phyloP scores from a whole-genome alignment of 139 green algal species.

The Gonium pectorale region DNA sequence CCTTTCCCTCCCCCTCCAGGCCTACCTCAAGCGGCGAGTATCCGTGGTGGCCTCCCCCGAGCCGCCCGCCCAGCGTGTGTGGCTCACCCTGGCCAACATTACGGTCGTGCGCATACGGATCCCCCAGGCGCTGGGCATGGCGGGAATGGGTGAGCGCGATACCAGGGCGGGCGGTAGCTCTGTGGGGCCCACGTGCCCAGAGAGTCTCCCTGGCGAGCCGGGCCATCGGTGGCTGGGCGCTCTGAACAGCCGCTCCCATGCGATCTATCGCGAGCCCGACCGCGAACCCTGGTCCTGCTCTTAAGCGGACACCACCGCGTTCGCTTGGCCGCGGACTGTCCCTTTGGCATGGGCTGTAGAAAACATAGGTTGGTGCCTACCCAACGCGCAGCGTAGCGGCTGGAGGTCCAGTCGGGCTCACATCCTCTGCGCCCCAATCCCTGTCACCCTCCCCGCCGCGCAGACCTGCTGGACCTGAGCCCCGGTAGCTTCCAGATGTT shows the following conservation, averaged over 20 bases:
- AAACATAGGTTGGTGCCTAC: too few species aligned
- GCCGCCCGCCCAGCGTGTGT: too few species aligned
- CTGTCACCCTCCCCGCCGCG: neutral
- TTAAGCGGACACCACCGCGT: neutral
- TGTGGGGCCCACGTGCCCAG: too few species aligned
- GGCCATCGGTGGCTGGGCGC: too few species aligned
- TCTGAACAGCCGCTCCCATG: neutral
- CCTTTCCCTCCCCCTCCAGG: neutral
- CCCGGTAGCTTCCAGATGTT: neutral
- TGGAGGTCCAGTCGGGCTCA: neutral
- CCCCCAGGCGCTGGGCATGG: neutral
- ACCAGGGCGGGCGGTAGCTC: neutral
- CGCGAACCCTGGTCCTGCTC: neutral
- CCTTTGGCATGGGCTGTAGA: too few species aligned
- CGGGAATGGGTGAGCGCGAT: neutral
- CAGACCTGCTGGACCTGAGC: neutral
- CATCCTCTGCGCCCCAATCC: neutral
- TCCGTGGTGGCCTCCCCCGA: neutral
- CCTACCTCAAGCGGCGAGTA: neutral
- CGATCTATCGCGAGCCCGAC: neutral
- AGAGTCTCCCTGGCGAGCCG: too few species aligned
- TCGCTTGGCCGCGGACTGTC: neutral
- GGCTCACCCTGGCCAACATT: neutral
- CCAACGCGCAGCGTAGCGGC: too few species aligned
- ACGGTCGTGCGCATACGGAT: neutral